Conservation (phyloP, 2,329 filamentous ascomycete genomes). For the Pezicula radicicola region DNA sequence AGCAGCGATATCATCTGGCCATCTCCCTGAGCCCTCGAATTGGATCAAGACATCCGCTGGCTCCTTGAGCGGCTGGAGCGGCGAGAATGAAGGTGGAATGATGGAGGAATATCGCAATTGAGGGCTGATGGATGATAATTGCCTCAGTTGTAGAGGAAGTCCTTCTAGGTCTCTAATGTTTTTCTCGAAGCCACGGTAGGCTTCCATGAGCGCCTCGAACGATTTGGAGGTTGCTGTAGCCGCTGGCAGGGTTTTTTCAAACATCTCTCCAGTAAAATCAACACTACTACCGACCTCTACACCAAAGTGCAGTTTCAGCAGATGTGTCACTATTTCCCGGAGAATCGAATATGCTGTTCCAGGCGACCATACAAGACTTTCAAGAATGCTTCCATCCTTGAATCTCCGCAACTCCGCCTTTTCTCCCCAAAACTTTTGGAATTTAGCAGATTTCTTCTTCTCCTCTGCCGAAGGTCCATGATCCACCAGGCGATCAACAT, state of each 20-base stretch:
- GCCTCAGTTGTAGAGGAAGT: conserved; percentile 82
- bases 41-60: conserved; percentile 81
- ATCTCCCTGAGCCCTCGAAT: conserved; percentile 89
- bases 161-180: conserved; percentile 76
- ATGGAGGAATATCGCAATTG: conserved; percentile 73
- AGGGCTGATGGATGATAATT: conserved; percentile 70
- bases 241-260: conserved; percentile 39
- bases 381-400: conserved; percentile 89
- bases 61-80: conserved; percentile 33
- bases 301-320: conserved; percentile 68
- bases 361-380: conserved; percentile 84
- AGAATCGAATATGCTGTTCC: conserved; percentile 61
- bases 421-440: conserved; percentile 91
- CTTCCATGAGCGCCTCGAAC: conserved; percentile 68
- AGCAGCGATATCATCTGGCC: conserved; percentile 87
- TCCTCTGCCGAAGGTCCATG: conserved; percentile 85
- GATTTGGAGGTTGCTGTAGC: conserved; percentile 35
- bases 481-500: conserved; percentile 75
- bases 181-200: conserved; percentile 71
- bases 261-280: conserved; percentile 41
- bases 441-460: conserved; percentile 75
- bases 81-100: conserved; percentile 44
- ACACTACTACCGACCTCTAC: conserved; percentile 39
- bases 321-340: conserved; percentile 74
- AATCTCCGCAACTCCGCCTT: conserved; percentile 92